Evolutionary conservation across 78 protist species (phyloP), one percentile per base, ranked within the genome.

Genomic region (Corallochytrium limacisporum): DNA sequence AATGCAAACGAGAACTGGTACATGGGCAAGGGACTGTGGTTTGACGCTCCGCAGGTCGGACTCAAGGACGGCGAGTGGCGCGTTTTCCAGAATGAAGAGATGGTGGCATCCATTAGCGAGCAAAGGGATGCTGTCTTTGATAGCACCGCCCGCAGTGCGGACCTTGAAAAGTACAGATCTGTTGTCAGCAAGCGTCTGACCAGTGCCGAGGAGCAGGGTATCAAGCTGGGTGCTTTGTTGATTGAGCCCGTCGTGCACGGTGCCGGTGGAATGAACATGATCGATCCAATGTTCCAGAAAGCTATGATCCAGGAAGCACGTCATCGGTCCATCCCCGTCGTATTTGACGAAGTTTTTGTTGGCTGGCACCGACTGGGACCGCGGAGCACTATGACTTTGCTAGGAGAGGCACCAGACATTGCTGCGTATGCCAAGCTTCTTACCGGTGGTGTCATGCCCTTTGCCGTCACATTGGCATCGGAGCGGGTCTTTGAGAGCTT

Each of bases 271-370:
- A 74, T 74, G 79, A n/a, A 53, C 15, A 3, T 29, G 55, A 22
- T 74, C 26, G 79, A 73, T 24, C 71, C 78, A 10, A 61, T 62
- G 20, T 73, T 62, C 62, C 78, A 73, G 62, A 38, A 71, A 43
- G 61, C 15, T 4, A 9, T 72, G 18, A 28, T 61, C 33, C 54
- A 24, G n/a, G 43, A 3, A 36, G 8, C 38, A 15, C 38, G 65
- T 31, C 7, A 24, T 31, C 49, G 31, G 24, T 39, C 32, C 47
- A 54, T 75, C 28, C 80, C 80, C 4, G 73, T 75, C 22, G 26
- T 75, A 10, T 59, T 28, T 24, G 80, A 75, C 20, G 80, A 75
- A 60, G 72, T 75, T 1, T 75, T 75, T 42, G 51, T 39, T 10
- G 80, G 80, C 53, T 36, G 10, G n/a, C 51, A 31, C 33, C 57